phyloP scores from a whole-genome alignment of 2,329 filamentous ascomycete species.

The Mollisiaceae sp. region DNA sequence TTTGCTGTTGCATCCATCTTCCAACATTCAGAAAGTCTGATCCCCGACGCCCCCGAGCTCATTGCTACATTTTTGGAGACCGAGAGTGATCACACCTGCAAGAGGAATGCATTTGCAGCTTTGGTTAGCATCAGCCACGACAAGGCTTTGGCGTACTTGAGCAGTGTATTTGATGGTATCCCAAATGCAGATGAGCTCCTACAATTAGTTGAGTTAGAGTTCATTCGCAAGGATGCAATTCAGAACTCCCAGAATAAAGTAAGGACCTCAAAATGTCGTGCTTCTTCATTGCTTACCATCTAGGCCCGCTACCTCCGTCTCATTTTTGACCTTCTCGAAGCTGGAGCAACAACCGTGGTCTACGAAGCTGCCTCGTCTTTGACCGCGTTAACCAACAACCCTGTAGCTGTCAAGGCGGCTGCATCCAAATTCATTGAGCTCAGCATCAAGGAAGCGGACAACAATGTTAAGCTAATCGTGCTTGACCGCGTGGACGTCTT shows the following conservation, averaged over 20 bases:
- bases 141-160: slow-evolving; percentile 86
- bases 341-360: slow-evolving; percentile 89
- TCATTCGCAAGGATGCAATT: slow-evolving; percentile 96
- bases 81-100: slow-evolving; percentile 94
- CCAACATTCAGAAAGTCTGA: slow-evolving; percentile 86
- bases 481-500: slow-evolving; percentile 91
- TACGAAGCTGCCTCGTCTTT: slow-evolving; percentile 97
- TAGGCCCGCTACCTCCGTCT: slow-evolving; percentile 88
- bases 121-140: slow-evolving; percentile 91
- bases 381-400: slow-evolving; percentile 92
- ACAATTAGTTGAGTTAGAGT: slow-evolving; percentile 92
- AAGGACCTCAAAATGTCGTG: slow-evolving; percentile 34
- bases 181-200: slow-evolving; percentile 93
- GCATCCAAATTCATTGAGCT: slow-evolving; percentile 96
- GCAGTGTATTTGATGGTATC: slow-evolving; percentile 88
- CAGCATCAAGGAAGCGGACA: slow-evolving; percentile 96
- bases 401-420: slow-evolving; percentile 95
- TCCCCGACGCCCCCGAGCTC: slow-evolving; percentile 93
- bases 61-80: slow-evolving; percentile 87
- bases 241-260: slow-evolving; percentile 95
- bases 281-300: slow-evolving; percentile 39
- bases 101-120: slow-evolving; percentile 95
- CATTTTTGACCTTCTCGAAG: slow-evolving; percentile 96
- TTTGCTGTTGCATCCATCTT: slow-evolving; percentile 94
- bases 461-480: slow-evolving; percentile 99